phyloP scores from a whole-genome alignment of 2,329 filamentous ascomycete genomes.

The Sclerotinia nivalis region DNA sequence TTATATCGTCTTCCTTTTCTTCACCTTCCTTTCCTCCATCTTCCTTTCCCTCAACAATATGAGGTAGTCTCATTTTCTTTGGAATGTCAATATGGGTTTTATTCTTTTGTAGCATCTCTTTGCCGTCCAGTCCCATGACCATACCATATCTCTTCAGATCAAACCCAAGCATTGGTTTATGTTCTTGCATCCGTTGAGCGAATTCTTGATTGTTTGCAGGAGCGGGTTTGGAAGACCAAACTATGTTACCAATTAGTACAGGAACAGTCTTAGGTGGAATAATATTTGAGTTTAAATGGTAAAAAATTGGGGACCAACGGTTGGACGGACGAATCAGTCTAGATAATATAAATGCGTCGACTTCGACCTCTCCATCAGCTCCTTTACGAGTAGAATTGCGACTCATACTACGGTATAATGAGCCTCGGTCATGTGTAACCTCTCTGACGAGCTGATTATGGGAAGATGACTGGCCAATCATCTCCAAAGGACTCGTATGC shows the following conservation, averaged over 20 bases:
- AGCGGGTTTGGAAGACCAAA: slow-evolving; percentile 78
- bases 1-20: slow-evolving; percentile 61
- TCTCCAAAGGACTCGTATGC: slow-evolving; percentile 26
- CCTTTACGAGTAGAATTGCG: slow-evolving; percentile 40
- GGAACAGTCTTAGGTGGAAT: slow-evolving; percentile 19
- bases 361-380: slow-evolving; percentile 66
- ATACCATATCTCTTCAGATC: slow-evolving; percentile 83
- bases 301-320: slow-evolving; percentile 61
- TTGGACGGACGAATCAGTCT: slow-evolving; percentile 78
- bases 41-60: slow-evolving; percentile 82
- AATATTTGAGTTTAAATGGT: slow-evolving; percentile 29
- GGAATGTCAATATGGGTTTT: slow-evolving; percentile 91
- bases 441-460: slow-evolving; percentile 16
- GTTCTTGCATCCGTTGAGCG: slow-evolving; percentile 80
- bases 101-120: slow-evolving; percentile 60
- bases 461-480: background rate
- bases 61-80: slow-evolving; percentile 76
- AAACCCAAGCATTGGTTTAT: slow-evolving; percentile 84
- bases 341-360: slow-evolving; percentile 79
- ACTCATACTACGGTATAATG: slow-evolving; percentile 43
- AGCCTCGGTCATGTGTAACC: slow-evolving; percentile 29
- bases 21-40: slow-evolving; percentile 66
- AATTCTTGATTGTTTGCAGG: slow-evolving; percentile 73
- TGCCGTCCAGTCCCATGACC: slow-evolving; percentile 64
- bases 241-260: slow-evolving; percentile 50